Percentiles rank a stretch among this genome's conserved stretches.
These are phyloP conservation scores for Candida yuanshanica DNA, from an alignment of 805 yeast genomes.

Conservation along the genomic window DNA sequence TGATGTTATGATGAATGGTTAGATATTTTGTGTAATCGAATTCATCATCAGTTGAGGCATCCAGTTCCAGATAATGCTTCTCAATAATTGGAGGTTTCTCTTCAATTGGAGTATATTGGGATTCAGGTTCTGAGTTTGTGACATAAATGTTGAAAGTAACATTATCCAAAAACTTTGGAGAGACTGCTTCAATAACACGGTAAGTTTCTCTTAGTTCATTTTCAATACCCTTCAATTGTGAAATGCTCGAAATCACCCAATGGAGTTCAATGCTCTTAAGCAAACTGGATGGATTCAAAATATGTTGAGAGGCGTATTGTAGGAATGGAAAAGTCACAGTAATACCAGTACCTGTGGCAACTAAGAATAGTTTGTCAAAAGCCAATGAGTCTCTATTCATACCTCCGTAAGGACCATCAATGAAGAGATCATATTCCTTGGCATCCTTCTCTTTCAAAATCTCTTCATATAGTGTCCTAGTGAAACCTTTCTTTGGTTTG, in stretches of 20 bases:
- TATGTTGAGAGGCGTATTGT: constrained; percentile 15
- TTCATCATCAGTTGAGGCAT: background rate
- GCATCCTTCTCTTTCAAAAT: constrained; percentile 21
- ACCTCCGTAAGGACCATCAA: constrained; percentile 61
- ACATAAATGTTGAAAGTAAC: constrained; percentile 23
- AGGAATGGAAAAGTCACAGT: constrained; percentile 44
- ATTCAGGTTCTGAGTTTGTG: constrained; percentile 21
- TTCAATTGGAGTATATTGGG: too few species aligned
- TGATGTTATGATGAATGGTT: constrained; percentile 7
- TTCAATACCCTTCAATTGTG: constrained; percentile 35
- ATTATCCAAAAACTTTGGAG: background rate
- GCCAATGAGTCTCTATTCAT: constrained; percentile 37
- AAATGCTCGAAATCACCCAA: constrained; percentile 37
- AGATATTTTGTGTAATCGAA: background rate
- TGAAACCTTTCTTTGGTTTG: constrained; percentile 42
- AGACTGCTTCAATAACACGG: background rate
- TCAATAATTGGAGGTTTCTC: background rate
- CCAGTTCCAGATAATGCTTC: background rate
- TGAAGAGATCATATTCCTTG: constrained; percentile 21
- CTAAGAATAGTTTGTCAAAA: constrained; percentile 37
- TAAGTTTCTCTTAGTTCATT: constrained; percentile 26
- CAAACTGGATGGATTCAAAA: constrained; percentile 9
- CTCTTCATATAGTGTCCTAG: constrained; percentile 27
- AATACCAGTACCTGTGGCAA: constrained; percentile 49
- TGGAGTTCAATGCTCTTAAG: constrained; percentile 32